Evolutionary conservation across 345 rosid genomes (phyloP).

Genomic region (Crucihimalaya himalaica): DNA sequence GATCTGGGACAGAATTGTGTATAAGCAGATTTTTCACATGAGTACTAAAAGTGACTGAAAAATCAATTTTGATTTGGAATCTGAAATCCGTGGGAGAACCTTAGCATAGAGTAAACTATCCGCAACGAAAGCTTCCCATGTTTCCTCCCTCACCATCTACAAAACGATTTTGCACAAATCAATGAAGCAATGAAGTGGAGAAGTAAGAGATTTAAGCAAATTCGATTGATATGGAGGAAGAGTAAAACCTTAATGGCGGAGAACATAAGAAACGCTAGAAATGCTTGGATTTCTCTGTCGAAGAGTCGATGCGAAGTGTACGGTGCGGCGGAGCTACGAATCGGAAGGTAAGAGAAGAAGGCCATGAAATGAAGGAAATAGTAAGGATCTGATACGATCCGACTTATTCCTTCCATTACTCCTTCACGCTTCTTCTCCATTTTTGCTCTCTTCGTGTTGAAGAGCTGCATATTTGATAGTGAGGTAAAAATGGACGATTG

Average conservation of each 20-base stretch:
- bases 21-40: slow-evolving; percentile 17
- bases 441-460: neutral
- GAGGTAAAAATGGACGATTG: neutral
- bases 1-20: slow-evolving; percentile 48
- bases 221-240: neutral
- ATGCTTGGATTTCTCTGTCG: slow-evolving; percentile 84
- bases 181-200: slow-evolving; percentile 7
- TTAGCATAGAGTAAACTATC: slow-evolving; percentile 71
- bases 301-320: slow-evolving; percentile 39
- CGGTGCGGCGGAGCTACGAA: slow-evolving; percentile 65
- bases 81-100: slow-evolving; percentile 42
- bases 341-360: slow-evolving; percentile 70
- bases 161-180: slow-evolving; percentile 22
- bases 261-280: slow-evolving; percentile 58
- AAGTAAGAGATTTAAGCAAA: neutral
- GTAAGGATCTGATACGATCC: slow-evolving; percentile 66
- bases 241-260: slow-evolving; percentile 57
- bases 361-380: slow-evolving; percentile 69
- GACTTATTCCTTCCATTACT: slow-evolving; percentile 49
- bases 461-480: neutral
- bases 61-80: neutral
- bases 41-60: neutral
- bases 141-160: slow-evolving; percentile 70
- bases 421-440: slow-evolving; percentile 41
- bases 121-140: slow-evolving; percentile 76